Evolutionary conservation across 1,284 basidiomycete species (phyloP), one percentile per base, ranked within the genome.

Genomic region (Fomitopsis schrenkii): DNA sequence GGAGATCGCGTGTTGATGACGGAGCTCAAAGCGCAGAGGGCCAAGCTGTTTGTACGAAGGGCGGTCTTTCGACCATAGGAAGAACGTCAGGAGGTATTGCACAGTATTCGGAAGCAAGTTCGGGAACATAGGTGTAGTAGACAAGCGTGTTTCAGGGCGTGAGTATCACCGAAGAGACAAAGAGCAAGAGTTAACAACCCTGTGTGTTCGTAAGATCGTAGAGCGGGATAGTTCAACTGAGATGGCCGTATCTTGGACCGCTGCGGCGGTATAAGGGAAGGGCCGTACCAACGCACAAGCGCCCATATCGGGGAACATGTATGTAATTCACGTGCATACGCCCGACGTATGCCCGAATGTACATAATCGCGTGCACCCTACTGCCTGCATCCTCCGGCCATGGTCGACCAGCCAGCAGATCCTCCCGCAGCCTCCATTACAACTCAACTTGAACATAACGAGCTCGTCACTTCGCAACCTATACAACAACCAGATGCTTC

Each of bases 1-100:
- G 15, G 62, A 55, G 5, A 54, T 5, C 4, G 83, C 83, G 69
- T 91, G 88, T 35, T 82, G 70, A 68, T 91, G 90, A 44, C 89
- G 82, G 56, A 90, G 77, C 67, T 86, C 79, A 67, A 90, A 88
- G 36, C 74, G 74, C 5, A 83, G 22, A 71, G 44, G 75, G 71
- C 62, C 38, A 64, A 62, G 46, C 30, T 10, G 26, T 33, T 6
- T 30, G 62, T 62, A 64, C 67, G 65, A 33, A 63, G 28, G 63
- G 36, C 48, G 53, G 28, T 60, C 57, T 42, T 55, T 42, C 22
- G 38, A 26, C 58, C 65, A 63, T 1, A 64, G 62, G 58, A 60
- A 67, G 26, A 66, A 66, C 33, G 65, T 50, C 2, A 68, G 52
- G 46, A 68, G 63, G 14, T 64, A 63, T 45, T 67, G 61, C 36